phyloP scores from a whole-genome alignment of 169 alveolate species.

The Cryptosporidium sp. region DNA sequence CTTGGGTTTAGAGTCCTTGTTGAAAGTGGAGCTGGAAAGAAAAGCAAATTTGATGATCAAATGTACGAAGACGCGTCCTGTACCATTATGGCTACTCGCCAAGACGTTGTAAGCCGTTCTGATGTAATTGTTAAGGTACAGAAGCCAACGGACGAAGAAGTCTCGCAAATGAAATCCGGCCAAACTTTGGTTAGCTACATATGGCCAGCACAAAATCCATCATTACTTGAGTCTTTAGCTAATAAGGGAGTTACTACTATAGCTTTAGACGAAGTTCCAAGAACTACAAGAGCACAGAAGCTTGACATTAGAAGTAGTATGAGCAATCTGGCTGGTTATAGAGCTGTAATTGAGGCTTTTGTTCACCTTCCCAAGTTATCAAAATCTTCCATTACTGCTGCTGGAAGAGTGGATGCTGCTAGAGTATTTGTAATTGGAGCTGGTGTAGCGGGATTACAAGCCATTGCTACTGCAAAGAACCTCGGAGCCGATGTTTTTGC shows the following conservation, averaged over 20 bases:
- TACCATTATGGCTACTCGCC: conserved; percentile 80
- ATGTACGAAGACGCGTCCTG: conserved; percentile 79
- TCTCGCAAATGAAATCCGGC: conserved; percentile 82
- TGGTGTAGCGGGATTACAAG: conserved; percentile 97
- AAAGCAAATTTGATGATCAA: conserved; percentile 85
- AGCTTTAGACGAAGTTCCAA: conserved; percentile 93
- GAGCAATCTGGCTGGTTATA: conserved; percentile 93
- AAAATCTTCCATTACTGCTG: conserved; percentile 92
- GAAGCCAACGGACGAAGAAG: conserved; percentile 81
- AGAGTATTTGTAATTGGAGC: conserved; percentile 94
- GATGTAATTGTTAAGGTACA: conserved; percentile 85
- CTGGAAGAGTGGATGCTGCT: conserved; percentile 93
- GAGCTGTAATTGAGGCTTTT: conserved; percentile 95
- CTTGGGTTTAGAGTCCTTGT: conserved; percentile 86
- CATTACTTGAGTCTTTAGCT: conserved; percentile 77
- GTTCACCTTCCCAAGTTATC: conserved; percentile 88
- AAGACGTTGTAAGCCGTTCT: conserved; percentile 79
- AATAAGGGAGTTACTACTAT: conserved; percentile 83
- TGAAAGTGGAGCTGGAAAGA: conserved; percentile 87
- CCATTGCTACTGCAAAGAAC: conserved; percentile 92
- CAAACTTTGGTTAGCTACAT: conserved; percentile 83
- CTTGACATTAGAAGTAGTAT: conserved; percentile 90
- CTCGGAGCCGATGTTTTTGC: conserved; percentile 91
- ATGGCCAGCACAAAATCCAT: conserved; percentile 84
- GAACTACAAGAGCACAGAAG: conserved; percentile 92